These are phyloP conservation scores for Hymenoscyphus repandus DNA, from an alignment of 2,329 filamentous ascomycete species.

Conservation along the genomic window DNA sequence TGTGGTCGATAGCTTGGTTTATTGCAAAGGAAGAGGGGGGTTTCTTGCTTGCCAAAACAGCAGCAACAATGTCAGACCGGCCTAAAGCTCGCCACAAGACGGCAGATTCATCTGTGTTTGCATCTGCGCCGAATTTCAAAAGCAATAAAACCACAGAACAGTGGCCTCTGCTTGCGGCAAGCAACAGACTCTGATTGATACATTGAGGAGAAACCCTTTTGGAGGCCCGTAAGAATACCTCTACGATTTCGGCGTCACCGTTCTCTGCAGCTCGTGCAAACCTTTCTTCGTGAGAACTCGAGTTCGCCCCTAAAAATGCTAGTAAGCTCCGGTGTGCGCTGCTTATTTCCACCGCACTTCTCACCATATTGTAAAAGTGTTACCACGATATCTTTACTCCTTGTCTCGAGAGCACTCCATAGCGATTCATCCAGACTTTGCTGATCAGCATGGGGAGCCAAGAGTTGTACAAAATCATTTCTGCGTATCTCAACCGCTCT, in stretches of 20 bases:
- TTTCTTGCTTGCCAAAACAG: slow-evolving; percentile 47
- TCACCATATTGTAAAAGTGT: slow-evolving; percentile 17
- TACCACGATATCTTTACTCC: slow-evolving; percentile 6
- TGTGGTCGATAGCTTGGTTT: slow-evolving; percentile 44
- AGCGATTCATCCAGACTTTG: slow-evolving; percentile 14
- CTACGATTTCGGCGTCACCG: slow-evolving; percentile 10
- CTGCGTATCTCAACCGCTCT: slow-evolving; percentile 7
- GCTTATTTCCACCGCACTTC: background rate
- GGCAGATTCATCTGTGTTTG: slow-evolving; percentile 45
- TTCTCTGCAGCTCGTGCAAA: slow-evolving; percentile 6
- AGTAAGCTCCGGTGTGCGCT: background rate
- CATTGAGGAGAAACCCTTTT: slow-evolving; percentile 8
- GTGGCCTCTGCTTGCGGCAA: slow-evolving; percentile 6
- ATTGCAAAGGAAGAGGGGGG: slow-evolving; percentile 46
- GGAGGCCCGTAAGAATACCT: slow-evolving; percentile 12
- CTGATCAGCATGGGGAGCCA: slow-evolving; percentile 15
- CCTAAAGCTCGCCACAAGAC: slow-evolving; percentile 46
- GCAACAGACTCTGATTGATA: slow-evolving; percentile 11
- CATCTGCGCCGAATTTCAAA: slow-evolving; percentile 38
- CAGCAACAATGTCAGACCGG: slow-evolving; percentile 49
- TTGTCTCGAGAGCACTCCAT: slow-evolving; percentile 10
- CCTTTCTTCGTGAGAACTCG: slow-evolving; percentile 1
- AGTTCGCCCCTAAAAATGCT: slow-evolving; percentile 10
- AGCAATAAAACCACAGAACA: slow-evolving; percentile 4
- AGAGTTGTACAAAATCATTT: slow-evolving; percentile 9